These are phyloP conservation scores for Rhodomyrtus psidioides DNA, from an alignment of 441 rosid species.

Conservation along the genomic window DNA sequence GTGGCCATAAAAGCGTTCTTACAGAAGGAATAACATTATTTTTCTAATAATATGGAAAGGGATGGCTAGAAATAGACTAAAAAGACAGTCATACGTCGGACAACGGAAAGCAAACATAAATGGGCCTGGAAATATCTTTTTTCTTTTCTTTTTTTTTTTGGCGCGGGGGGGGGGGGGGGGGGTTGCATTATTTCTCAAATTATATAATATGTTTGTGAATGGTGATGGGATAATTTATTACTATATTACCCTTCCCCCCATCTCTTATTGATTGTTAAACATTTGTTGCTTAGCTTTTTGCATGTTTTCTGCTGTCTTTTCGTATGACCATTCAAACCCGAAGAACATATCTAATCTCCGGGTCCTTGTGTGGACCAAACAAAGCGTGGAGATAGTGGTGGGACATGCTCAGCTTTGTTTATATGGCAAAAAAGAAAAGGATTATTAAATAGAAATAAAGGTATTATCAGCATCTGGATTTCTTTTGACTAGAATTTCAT, in stretches of 20 bases:
- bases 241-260: neutral
- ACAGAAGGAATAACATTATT: neutral
- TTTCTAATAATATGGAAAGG: neutral
- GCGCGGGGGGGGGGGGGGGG: too few relatives aligned
- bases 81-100: neutral
- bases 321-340: neutral
- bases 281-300: neutral
- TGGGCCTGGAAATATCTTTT: neutral
- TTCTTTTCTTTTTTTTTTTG: neutral
- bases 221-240: neutral
- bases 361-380: neutral
- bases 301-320: neutral
- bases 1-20: neutral
- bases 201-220: neutral
- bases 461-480: neutral
- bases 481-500: neutral
- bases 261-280: neutral
- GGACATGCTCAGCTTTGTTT: neutral
- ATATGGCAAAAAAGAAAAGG: neutral
- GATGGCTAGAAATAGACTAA: neutral
- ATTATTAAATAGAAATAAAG: rapidly evolving
- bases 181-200: neutral
- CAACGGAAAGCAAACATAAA: neutral
- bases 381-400: neutral
- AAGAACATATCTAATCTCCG: neutral